Evolutionary conservation across 2,329 filamentous ascomycete genomes (phyloP).

Genomic region (Trichoderma cornu-damae): DNA sequence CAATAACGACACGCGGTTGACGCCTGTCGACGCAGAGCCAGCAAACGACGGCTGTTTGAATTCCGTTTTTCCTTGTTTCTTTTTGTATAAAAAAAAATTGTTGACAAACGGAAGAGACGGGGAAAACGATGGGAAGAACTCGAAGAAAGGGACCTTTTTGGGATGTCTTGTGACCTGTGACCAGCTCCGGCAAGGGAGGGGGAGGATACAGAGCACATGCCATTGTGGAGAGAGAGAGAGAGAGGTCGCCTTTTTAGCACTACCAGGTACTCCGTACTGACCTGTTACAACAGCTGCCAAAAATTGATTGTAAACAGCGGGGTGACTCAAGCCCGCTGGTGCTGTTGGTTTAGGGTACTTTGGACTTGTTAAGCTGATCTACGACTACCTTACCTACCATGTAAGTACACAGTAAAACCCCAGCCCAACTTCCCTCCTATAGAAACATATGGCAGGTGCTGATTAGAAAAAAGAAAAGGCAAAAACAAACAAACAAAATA

Average conservation of each 20-base stretch:
- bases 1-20: constrained; percentile 12
- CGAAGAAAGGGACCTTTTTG: neutral
- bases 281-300: no score
- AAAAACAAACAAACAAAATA: no score
- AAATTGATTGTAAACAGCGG: constrained; percentile 5
- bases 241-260: no score
- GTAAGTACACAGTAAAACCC: no score
- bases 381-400: no score
- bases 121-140: neutral
- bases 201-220: constrained; percentile 11
- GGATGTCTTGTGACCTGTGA: constrained; percentile 12
- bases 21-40: neutral
- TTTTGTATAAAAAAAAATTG: no score
- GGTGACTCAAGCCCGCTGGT: constrained; percentile 1
- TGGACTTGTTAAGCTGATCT: no score
- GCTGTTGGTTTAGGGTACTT: no score
- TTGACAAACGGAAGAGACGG: neutral
- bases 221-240: constrained; percentile 10
- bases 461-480: no score
- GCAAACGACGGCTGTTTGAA: constrained; percentile 13
- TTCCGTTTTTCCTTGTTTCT: neutral
- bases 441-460: no score
- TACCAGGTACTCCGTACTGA: neutral
- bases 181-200: neutral
- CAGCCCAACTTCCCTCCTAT: no score